phyloP scores from a whole-genome alignment of 208 protist genomes.

The Strigomonas galati region DNA sequence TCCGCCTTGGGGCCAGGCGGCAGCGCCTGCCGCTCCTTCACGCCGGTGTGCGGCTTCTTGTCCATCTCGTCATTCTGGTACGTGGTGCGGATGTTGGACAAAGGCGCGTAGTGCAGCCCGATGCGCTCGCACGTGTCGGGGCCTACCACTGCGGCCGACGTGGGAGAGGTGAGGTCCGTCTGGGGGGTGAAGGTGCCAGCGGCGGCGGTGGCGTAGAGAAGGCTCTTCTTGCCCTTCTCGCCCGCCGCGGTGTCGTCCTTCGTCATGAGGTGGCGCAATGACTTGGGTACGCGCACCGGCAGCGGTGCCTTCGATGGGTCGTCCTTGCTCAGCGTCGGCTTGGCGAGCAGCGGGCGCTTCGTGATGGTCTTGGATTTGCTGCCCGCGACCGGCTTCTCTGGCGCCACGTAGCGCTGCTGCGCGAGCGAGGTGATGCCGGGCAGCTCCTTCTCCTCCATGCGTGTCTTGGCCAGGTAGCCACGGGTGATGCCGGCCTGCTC shows the following conservation, averaged over 20 bases:
- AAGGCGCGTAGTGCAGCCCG: slow-evolving; percentile 55
- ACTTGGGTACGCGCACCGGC: slow-evolving; percentile 17
- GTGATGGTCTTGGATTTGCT: background rate
- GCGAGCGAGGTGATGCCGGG: slow-evolving; percentile 47
- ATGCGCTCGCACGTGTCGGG: slow-evolving; percentile 49
- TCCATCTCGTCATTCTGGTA: slow-evolving; percentile 60
- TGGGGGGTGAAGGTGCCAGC: background rate
- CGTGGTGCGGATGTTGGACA: slow-evolving; percentile 58
- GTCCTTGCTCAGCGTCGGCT: background rate
- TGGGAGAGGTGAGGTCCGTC: slow-evolving; percentile 3
- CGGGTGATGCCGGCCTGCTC: slow-evolving; percentile 38
- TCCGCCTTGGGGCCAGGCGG: slow-evolving; percentile 12
- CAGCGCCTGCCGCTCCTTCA: background rate
- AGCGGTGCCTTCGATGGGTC: background rate
- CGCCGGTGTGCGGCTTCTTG: background rate
- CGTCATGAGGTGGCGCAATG: slow-evolving; percentile 16
- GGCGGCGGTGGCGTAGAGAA: slow-evolving; percentile 5
- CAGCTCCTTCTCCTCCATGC: slow-evolving; percentile 77
- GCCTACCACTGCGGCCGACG: slow-evolving; percentile 12
- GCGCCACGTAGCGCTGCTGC: slow-evolving; percentile 35
- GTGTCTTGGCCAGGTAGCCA: slow-evolving; percentile 48
- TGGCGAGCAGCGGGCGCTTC: background rate
- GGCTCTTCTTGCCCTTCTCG: slow-evolving; percentile 14
- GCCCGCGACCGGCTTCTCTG: background rate
- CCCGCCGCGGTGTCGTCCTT: slow-evolving; percentile 12